phyloP scores from a whole-genome alignment of 1,139 yeast genomes.

The Pichia sp. region DNA sequence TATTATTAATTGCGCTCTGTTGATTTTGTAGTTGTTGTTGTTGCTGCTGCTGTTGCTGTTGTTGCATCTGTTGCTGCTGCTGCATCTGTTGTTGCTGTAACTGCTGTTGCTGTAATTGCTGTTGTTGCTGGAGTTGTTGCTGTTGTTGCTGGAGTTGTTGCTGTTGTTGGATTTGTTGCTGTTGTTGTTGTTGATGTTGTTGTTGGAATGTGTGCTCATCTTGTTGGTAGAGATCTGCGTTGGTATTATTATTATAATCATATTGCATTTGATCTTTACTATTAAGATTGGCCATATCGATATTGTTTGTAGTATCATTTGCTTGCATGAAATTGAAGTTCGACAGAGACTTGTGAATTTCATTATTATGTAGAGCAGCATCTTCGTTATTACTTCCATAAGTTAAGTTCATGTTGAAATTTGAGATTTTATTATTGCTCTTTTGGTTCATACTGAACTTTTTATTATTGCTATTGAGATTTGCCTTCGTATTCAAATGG shows the following conservation, averaged over 20 bases:
- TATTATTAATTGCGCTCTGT: not conserved
- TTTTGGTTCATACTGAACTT: constrained; percentile 11
- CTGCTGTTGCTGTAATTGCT: constrained; percentile 12
- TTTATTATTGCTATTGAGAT: constrained; percentile 11
- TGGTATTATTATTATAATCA: constrained; percentile 15
- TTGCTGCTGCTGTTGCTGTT: constrained; percentile 23
- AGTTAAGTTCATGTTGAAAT: constrained; percentile 10
- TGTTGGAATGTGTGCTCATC: constrained; percentile 13
- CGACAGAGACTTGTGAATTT: constrained; percentile 20
- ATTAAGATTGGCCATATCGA: constrained; percentile 6
- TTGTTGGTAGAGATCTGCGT: constrained; percentile 16
- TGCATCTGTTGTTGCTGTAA: constrained; percentile 23
- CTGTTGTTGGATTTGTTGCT: constrained; percentile 22
- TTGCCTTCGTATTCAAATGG: constrained; percentile 17
- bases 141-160: constrained; percentile 17
- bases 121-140: constrained; percentile 22
- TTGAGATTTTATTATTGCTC: constrained; percentile 4
- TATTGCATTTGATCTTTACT: constrained; percentile 12
- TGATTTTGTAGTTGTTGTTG: not conserved
- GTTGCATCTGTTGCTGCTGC: constrained; percentile 12
- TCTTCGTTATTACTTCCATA: constrained; percentile 4
- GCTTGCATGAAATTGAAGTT: constrained; percentile 22
- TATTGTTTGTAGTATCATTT: constrained; percentile 20
- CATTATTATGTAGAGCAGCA: constrained; percentile 7
- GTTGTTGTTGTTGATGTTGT: constrained; percentile 17